These are phyloP conservation scores for Trichoderma asperelloides DNA, from an alignment of 495 filamentous ascomycete species.

Conservation along the genomic window DNA sequence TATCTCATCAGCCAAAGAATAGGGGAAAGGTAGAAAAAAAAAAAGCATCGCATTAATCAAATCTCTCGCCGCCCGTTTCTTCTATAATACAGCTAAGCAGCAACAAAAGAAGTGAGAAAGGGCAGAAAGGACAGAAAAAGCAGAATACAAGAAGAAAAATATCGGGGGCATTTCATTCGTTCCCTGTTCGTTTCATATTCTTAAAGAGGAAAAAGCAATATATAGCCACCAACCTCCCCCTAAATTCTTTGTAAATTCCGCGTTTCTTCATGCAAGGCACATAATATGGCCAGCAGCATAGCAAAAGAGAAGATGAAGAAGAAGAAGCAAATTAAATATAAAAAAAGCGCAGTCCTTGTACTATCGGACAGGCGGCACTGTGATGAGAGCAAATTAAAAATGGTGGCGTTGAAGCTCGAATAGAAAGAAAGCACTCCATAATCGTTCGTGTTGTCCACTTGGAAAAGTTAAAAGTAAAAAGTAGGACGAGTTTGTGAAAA, in stretches of 20 bases:
- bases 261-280: not conserved
- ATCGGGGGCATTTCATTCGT: not conserved
- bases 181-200: not conserved
- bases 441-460: not conserved
- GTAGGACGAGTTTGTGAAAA: not conserved
- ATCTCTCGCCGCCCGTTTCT: not conserved
- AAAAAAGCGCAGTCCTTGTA: not conserved
- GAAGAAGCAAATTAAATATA: not conserved
- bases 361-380: not conserved
- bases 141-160: not conserved
- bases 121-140: not conserved
- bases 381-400: not conserved
- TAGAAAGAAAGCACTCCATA: not conserved
- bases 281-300: not conserved
- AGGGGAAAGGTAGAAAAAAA: not conserved
- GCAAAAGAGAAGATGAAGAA: not conserved
- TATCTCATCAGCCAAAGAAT: not conserved
- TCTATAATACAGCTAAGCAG: not conserved
- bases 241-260: not conserved
- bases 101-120: not conserved
- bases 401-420: not conserved
- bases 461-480: not conserved
- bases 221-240: not conserved
- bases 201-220: not conserved
- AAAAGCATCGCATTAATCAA: not conserved